phyloP scores from a whole-genome alignment of 805 yeast genomes.

The Wickerhamiella nectarea region DNA sequence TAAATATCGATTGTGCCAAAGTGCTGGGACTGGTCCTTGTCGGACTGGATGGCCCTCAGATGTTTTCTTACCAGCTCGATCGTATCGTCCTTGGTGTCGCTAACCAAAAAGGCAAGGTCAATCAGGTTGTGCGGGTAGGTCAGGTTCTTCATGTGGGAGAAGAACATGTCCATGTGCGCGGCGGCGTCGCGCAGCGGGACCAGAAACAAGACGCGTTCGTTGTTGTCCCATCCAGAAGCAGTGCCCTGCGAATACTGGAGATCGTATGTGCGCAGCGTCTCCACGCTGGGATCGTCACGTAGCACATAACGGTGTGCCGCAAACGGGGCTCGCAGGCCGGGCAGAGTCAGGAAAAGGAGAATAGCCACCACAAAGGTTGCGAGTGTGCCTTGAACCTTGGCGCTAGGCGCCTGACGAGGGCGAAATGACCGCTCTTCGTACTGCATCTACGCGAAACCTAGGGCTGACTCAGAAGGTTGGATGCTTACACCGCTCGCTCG shows the following conservation, averaged over 20 bases:
- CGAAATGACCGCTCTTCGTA: slow-evolving; percentile 5
- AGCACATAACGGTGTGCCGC: slow-evolving; percentile 11
- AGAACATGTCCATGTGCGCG: slow-evolving; percentile 78
- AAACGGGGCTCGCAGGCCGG: slow-evolving; percentile 6
- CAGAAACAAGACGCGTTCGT: slow-evolving; percentile 67
- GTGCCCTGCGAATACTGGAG: slow-evolving; percentile 50
- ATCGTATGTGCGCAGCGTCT: slow-evolving; percentile 56
- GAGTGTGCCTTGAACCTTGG: slow-evolving; percentile 1
- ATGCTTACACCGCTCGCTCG: too few species aligned
- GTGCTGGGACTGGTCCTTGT: slow-evolving; percentile 44
- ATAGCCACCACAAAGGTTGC: background rate
- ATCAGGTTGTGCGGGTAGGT: slow-evolving; percentile 70
- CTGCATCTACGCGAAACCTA: background rate
- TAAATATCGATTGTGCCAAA: slow-evolving; percentile 69
- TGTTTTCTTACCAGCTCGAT: slow-evolving; percentile 49
- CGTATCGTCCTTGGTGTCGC: slow-evolving; percentile 80
- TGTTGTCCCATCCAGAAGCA: slow-evolving; percentile 63
- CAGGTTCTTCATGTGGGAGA: slow-evolving; percentile 62
- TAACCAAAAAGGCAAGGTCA: slow-evolving; percentile 66
- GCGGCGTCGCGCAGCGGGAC: slow-evolving; percentile 92
- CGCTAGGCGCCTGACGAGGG: slow-evolving; percentile 9
- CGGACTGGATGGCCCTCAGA: slow-evolving; percentile 49
- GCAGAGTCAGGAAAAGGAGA: slow-evolving; percentile 5
- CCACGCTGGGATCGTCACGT: slow-evolving; percentile 19
- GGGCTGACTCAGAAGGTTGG: background rate